phyloP scores from a whole-genome alignment of 2,329 filamentous ascomycete species.

The Cercospora nicotianae region DNA sequence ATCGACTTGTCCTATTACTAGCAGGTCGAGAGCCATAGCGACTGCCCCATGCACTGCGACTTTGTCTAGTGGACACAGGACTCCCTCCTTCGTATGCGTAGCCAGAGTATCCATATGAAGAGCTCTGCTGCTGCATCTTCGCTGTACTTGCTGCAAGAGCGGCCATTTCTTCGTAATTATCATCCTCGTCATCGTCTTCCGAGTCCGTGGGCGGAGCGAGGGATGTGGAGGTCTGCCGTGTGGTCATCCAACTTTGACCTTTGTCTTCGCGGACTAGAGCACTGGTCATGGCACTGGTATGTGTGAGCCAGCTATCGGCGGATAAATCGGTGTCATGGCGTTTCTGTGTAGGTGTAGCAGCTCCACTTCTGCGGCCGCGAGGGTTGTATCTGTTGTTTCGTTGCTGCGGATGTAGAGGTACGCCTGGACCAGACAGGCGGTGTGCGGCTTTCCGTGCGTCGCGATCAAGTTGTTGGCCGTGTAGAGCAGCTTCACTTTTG shows the following conservation, averaged over 20 bases:
- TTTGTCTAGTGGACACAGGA: constrained; percentile 26
- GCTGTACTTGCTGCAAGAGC: constrained; percentile 32
- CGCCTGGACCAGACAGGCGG: constrained; percentile 24
- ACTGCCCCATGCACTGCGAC: constrained; percentile 33
- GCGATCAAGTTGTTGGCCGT: constrained; percentile 30
- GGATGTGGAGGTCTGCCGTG: constrained; percentile 49
- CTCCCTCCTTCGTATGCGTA: constrained; percentile 22
- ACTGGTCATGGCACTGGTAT: constrained; percentile 58
- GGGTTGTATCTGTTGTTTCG: constrained; percentile 4
- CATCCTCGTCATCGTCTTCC: constrained; percentile 33
- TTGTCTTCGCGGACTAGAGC: constrained; percentile 60
- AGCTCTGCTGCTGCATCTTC: constrained; percentile 15
- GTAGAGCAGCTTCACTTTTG: constrained; percentile 48
- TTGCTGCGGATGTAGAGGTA: constrained; percentile 24
- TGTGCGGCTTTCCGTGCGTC: constrained; percentile 11
- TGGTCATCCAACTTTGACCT: constrained; percentile 61
- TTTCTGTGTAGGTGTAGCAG: constrained; percentile 21
- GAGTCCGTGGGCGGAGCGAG: constrained; percentile 41
- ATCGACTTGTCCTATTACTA: constrained; percentile 43
- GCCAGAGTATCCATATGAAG: neutral
- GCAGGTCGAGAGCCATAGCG: constrained; percentile 41
- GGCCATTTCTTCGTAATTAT: constrained; percentile 39
- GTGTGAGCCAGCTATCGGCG: constrained; percentile 59
- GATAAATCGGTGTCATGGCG: constrained; percentile 14
- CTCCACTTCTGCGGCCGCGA: constrained; percentile 19